Evolutionary conservation across 2,329 filamentous ascomycete species (phyloP), one percentile per base, ranked within the genome.

Genomic region (Raffaelea ambrosiae): DNA sequence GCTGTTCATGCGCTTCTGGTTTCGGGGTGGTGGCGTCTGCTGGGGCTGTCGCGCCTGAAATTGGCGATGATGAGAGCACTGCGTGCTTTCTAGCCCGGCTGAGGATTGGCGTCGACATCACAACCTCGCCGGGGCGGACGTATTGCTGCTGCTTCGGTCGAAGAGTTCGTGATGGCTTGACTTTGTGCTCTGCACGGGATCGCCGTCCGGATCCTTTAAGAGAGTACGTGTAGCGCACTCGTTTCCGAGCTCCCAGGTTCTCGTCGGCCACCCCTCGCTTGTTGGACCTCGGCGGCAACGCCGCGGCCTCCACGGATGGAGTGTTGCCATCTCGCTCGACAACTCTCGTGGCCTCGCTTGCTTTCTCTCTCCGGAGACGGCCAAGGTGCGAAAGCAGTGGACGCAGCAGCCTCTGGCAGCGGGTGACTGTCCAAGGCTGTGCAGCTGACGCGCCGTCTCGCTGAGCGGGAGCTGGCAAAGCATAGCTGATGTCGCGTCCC

Each of bases 371-470:
- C 33, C 65, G 64, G 5, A 74, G 56, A 2, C 62, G 57, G n/a
- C 60, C 55, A 21, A 75, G 54, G 10, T 71, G 66, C 8, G 67
- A 63, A 26, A 72, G 63, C 0, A 76, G 57, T 31, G 72, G 72
- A 3, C 71, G 69, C 18, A 76, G 62, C 5, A 74, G 56, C 3
- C 70, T 64, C 43, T 70, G 66, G 40, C 72, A 76, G 48, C 70
- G 61, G 44, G 68, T 64, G 5, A 72, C 68, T 4, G 70, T 74
- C 72, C 72, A 76, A 13, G 61, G 61, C 40, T 65, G 51, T 19
- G 50, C 50, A 4, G 48, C 33, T 0, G 43, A 29, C 5, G 46
- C 40, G 3, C 40, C 47, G 5, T 51, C 48, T 5, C 48, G 51
- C 22, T 40, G 43, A 1, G 44, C 18, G 16, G 31, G 31, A 3